These are phyloP conservation scores for Cladophialophora bantiana DNA, from an alignment of 2,329 filamentous ascomycete species.

Conservation along the genomic window DNA sequence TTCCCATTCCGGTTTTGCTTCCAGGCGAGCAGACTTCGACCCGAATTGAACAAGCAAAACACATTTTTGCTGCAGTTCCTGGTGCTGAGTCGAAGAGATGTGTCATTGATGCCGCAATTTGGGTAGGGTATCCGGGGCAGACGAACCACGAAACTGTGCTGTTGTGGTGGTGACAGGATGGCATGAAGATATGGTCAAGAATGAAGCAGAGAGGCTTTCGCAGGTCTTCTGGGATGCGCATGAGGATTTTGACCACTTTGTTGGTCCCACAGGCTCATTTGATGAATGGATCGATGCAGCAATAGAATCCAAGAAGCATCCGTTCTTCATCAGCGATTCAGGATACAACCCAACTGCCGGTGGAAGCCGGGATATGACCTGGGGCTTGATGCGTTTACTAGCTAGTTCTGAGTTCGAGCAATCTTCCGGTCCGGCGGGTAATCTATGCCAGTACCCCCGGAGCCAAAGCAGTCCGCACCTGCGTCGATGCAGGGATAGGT, in stretches of 20 bases:
- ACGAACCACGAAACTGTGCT: constrained; percentile 21
- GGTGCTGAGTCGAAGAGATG: background rate
- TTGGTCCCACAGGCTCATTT: constrained; percentile 12
- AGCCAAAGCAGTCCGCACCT: constrained; percentile 4
- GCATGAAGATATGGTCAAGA: background rate
- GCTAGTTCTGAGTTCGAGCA: constrained; percentile 13
- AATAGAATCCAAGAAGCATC: constrained; percentile 12
- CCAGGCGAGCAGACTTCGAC: constrained; percentile 22
- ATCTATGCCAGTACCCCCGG: constrained; percentile 17
- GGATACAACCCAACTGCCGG: constrained; percentile 19
- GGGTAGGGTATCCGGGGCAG: constrained; percentile 22
- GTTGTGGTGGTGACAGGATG: constrained; percentile 15
- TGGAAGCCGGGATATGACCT: constrained; percentile 19
- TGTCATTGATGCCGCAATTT: constrained; percentile 16
- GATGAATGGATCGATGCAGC: constrained; percentile 13
- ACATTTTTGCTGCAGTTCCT: constrained; percentile 11
- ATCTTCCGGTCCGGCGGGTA: background rate
- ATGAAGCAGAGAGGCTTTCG: constrained; percentile 7
- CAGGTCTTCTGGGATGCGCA: constrained; percentile 11
- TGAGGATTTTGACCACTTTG: constrained; percentile 19
- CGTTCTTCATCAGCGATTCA: constrained; percentile 20
- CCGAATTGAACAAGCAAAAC: constrained; percentile 15
- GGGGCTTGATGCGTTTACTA: constrained; percentile 18
- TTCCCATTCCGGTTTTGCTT: constrained; percentile 16
- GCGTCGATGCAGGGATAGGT: constrained; percentile 15